Conservation (phyloP, 73 alveolate genomes). For the Tetrahymena thermophila region DNA sequence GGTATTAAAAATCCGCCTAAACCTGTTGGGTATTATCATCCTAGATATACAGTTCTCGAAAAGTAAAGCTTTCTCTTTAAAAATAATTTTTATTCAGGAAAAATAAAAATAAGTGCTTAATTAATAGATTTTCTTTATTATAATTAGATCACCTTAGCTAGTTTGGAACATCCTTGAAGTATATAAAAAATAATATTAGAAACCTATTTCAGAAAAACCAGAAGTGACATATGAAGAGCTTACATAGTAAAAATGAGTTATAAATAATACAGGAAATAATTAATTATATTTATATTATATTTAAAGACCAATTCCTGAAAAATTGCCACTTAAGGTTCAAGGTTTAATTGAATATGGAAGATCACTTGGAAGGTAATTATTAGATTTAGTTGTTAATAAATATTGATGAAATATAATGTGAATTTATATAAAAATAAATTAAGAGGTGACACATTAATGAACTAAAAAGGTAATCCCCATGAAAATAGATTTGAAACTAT, state of each 20-base stretch:
- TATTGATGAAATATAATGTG: too few relatives aligned
- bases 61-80: background rate
- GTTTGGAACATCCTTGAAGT: background rate
- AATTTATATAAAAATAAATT: background rate
- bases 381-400: background rate
- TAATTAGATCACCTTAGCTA: background rate
- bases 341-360: background rate
- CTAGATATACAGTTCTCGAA: conserved; percentile 24
- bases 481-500: conserved; percentile 33
- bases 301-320: background rate
- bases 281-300: too few relatives aligned
- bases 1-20: conserved; percentile 1
- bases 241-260: background rate
- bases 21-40: conserved; percentile 37
- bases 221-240: background rate
- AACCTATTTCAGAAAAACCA: background rate
- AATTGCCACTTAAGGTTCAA: background rate
- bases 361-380: background rate
- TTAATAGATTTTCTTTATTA: background rate
- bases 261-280: background rate
- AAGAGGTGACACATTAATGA: background rate
- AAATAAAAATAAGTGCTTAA: background rate
- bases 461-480: conserved; percentile 13
- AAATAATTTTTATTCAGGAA: too few relatives aligned
- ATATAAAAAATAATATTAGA: background rate